These are phyloP conservation scores for Sporisorium exsertum DNA, from an alignment of 1,284 basidiomycete species.

Conservation along the genomic window DNA sequence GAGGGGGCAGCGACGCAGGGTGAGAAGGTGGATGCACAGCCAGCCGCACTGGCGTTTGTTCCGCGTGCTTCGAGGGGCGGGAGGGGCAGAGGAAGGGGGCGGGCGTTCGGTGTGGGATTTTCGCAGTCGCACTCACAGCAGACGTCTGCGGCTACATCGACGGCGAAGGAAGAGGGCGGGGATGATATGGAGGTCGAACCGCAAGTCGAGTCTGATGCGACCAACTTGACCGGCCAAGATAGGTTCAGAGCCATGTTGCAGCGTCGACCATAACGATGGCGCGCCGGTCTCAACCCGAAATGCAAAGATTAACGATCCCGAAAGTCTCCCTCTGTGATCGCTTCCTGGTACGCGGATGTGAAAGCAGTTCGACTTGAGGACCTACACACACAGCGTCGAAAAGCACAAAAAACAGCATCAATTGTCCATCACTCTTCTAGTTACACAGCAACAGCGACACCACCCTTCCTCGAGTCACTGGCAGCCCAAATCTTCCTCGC, in stretches of 20 bases:
- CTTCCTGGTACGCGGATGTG: no score
- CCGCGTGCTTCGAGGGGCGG: slow-evolving; percentile 36
- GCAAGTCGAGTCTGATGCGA: neutral
- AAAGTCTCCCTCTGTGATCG: no score
- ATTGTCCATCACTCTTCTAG: neutral
- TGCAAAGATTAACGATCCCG: no score
- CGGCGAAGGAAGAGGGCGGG: neutral
- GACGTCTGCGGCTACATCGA: slow-evolving; percentile 2
- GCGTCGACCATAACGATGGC: neutral
- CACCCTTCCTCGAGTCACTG: slow-evolving; percentile 62
- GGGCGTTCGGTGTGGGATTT: slow-evolving; percentile 26
- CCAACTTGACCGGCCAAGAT: slow-evolving; percentile 46
- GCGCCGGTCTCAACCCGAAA: no score
- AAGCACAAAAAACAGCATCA: neutral
- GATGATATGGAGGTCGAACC: slow-evolving; percentile 43
- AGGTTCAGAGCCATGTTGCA: slow-evolving; percentile 52
- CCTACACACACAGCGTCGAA: neutral
- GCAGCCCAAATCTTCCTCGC: slow-evolving; percentile 40
- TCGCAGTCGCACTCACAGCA: neutral
- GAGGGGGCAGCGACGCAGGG: neutral
- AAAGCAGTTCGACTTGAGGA: no score
- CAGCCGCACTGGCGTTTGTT: slow-evolving; percentile 18
- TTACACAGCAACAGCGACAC: slow-evolving; percentile 57
- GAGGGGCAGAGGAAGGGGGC: slow-evolving; percentile 28
- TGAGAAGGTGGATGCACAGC: neutral